phyloP scores from a whole-genome alignment of 495 filamentous ascomycete genomes.

The Tuber calosporum region DNA sequence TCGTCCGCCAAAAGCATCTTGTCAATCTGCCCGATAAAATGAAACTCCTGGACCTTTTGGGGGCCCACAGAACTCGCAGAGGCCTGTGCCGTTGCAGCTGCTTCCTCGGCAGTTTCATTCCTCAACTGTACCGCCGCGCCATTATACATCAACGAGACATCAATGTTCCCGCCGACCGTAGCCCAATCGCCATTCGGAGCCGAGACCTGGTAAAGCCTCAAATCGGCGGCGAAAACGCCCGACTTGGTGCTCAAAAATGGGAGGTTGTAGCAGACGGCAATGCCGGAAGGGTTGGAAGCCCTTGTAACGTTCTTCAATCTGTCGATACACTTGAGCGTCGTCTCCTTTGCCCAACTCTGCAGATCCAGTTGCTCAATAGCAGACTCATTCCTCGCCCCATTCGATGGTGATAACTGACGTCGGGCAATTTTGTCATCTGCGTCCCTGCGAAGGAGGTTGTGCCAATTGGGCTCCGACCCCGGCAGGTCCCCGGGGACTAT shows the following conservation, averaged over 20 bases:
- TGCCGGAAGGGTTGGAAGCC: conserved; percentile 59
- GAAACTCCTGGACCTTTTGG: conserved; percentile 34
- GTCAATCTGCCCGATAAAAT: conserved; percentile 42
- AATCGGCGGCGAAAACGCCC: conserved; percentile 63
- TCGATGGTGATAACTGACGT: conserved; percentile 18
- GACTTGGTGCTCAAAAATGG: conserved; percentile 54
- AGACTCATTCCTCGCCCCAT: conserved; percentile 36
- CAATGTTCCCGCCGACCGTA: conserved; percentile 52
- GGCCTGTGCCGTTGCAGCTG: conserved; percentile 34
- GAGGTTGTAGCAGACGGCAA: conserved; percentile 74
- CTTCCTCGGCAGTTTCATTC: conserved; percentile 38
- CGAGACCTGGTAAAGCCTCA: conserved; percentile 60
- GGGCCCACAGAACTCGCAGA: conserved; percentile 18
- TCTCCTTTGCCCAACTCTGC: conserved; percentile 39
- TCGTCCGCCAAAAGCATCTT: conserved; percentile 26
- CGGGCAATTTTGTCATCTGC: conserved; percentile 10
- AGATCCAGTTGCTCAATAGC: conserved; percentile 34
- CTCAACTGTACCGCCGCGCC: conserved; percentile 53
- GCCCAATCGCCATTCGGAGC: conserved; percentile 53
- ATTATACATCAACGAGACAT: conserved; percentile 53
- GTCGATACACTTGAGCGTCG: conserved; percentile 33
- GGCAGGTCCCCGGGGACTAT: conserved; percentile 14
- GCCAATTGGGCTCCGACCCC: conserved; percentile 22
- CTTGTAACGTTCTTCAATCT: conserved; percentile 25
- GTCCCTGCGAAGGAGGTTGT: conserved; percentile 27